Base-by-base conservation (phyloP, 768 basidiomycete genomes). In the Boletus edulis region DNA sequence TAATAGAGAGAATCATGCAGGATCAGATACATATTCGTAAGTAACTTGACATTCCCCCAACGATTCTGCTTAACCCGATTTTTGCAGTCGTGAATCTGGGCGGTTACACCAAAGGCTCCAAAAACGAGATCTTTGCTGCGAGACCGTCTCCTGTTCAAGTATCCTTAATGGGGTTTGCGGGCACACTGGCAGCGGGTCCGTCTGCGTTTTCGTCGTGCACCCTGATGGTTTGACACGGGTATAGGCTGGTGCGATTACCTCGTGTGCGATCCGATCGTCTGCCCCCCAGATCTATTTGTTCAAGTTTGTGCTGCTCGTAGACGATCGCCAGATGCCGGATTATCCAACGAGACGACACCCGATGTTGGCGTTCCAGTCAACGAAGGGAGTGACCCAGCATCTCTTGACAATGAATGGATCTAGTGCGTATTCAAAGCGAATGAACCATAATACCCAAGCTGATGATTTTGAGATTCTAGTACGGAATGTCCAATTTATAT, bases 81-180 rank as follows among this genome's bases (percentile, higher is more conserved):
- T 48, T 45, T 13, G 39, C 57, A 78, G 77, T 79, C 22, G 66
- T 79, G 48, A 78, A 79, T 54, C 61, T 78, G 3, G 76, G 74
- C 5, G 80, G 80, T 11, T 81, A 81, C 55, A 81, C 80, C 31
- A 81, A 79, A 61, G 80, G 78, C 15, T 75, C 80, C 2, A 65
- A 74, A 52, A 81, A 81, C 53, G 80, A 81, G 48, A 72, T 81
- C 17, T 81, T 81, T 44, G 80, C 80, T 14, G 76, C 75, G 1
- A 71, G 80, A 24, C 76, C 78, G 15, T 73, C 73, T 46, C 80
- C 80, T 3, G 63, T 81, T 11, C 80, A 81, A 61, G 67, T 81
- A 48, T 76, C 77, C 37, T 61, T 78, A 18, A 79, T 81, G 73
- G 80, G 80, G 17, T 81, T 76, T 48, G 79, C 80, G 5, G 79